Conservation (phyloP, 192 early-diverging fungal genomes). For the Cladochytrium replicatum region DNA sequence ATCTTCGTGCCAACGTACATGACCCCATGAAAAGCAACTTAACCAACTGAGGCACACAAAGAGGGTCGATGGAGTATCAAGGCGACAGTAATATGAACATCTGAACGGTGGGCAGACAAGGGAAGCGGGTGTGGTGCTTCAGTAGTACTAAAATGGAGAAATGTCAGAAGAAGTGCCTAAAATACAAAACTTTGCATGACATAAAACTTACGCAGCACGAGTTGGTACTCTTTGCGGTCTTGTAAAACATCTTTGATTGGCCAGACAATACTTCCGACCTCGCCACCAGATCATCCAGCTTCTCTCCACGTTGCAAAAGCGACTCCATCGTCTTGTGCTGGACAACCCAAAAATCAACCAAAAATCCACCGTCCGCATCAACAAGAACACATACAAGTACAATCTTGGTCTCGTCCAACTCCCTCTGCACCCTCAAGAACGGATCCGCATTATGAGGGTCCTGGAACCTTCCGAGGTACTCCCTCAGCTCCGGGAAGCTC, state of each 20-base stretch:
- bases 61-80: no score
- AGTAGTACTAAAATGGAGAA: no score
- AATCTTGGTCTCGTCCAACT: slow-evolving; percentile 94
- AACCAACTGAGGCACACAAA: no score
- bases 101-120: no score
- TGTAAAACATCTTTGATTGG: slow-evolving; percentile 95
- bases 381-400: slow-evolving; percentile 54
- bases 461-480: slow-evolving; percentile 72
- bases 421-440: slow-evolving; percentile 86
- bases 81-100: no score
- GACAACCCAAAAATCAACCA: not conserved
- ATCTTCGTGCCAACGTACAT: no score
- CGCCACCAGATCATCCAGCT: slow-evolving; percentile 79
- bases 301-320: slow-evolving; percentile 78
- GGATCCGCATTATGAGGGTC: slow-evolving; percentile 86
- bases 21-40: no score
- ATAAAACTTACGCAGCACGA: slow-evolving; percentile 53
- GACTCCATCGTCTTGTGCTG: slow-evolving; percentile 89
- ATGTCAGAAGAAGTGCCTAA: no score
- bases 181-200: no score
- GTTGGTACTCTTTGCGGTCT: slow-evolving; percentile 85
- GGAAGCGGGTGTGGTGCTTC: no score
- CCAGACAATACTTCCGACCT: slow-evolving; percentile 71
- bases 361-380: not conserved
- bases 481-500: slow-evolving; percentile 61